These are phyloP conservation scores for Trametes maxima DNA, from an alignment of 768 basidiomycete genomes.

Conservation along the genomic window DNA sequence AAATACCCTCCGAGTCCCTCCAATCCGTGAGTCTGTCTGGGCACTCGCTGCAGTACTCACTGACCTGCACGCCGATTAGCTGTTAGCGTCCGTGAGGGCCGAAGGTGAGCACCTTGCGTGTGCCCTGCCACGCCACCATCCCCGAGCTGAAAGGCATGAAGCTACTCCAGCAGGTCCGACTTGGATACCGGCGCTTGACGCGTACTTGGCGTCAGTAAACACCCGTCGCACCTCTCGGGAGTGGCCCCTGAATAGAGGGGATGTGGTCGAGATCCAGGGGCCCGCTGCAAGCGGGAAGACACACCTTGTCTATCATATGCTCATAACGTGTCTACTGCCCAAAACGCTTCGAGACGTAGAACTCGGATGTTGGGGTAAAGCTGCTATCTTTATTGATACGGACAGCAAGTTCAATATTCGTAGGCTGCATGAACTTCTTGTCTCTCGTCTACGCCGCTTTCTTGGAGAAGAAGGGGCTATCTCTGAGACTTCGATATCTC, in stretches of 20 bases:
- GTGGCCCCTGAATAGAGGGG: slow-evolving; percentile 50
- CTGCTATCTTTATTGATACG: slow-evolving; percentile 69
- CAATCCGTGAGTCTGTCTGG: slow-evolving; percentile 14
- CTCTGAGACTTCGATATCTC: neutral
- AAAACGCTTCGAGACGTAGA: slow-evolving; percentile 30
- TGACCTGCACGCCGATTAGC: slow-evolving; percentile 33
- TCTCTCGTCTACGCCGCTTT: slow-evolving; percentile 44
- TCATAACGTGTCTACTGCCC: slow-evolving; percentile 63
- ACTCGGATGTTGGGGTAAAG: slow-evolving; percentile 64
- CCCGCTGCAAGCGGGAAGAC: slow-evolving; percentile 77
- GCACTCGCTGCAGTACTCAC: too few species aligned
- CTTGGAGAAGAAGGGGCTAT: slow-evolving; percentile 22
- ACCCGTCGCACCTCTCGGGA: slow-evolving; percentile 20
- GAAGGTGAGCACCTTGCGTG: slow-evolving; percentile 36
- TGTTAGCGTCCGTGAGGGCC: slow-evolving; percentile 44
- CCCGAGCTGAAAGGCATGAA: slow-evolving; percentile 18
- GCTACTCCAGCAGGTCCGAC: slow-evolving; percentile 36
- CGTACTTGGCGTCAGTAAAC: slow-evolving; percentile 26
- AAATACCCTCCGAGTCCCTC: slow-evolving; percentile 20
- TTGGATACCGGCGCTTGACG: slow-evolving; percentile 39
- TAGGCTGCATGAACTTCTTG: slow-evolving; percentile 56
- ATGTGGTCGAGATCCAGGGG: slow-evolving; percentile 79
- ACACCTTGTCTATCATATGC: slow-evolving; percentile 68
- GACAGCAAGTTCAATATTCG: slow-evolving; percentile 64
- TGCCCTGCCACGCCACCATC: neutral